Base-by-base conservation (phyloP, 352 stramenopile species). In the Elongisporangium anandrum region DNA sequence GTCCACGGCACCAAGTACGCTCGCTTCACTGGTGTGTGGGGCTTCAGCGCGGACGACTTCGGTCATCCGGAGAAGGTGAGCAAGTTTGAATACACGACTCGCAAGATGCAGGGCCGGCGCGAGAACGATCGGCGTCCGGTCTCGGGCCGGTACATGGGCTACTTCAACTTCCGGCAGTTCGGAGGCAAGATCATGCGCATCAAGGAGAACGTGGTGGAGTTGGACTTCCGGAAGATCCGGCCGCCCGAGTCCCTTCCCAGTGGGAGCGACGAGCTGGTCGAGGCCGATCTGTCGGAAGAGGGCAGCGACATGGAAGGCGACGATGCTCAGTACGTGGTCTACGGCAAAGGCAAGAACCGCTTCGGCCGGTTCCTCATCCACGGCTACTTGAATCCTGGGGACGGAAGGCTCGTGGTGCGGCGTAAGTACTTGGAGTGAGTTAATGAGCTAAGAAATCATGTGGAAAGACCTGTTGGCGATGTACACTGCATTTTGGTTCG, bases 161-260 rank as follows among this genome's bases (percentile, higher is more conserved):
- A 78, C 49, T 92, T 92, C 52, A 87, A 88, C 63, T 63, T 92
- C 55, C 69, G 79, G 7, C 81, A 92, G 64, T 87, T 85, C 50
- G 86, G 80, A 56, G 81, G 81, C 19, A 73, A 61, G 13, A 63
- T 83, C 48, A 57, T 88, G 17, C 75, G 75, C 49, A 72, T 92
- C 51, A 71, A 72, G 51, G 81, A 92, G 53, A 73, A 83, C 21
- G 66, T 83, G 65, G 66, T 92, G 53, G 73, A 92, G 47, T 67
- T 92, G 29, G 59, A 86, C 38, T 92, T 92, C 23, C 29, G 88
- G n/a, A 73, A 68, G 16, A 66, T 88, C 57, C 29, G 29, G 29
- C 29, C 29, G 9, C 29, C 63, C 65, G 1, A 52, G 60, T 17
- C 69, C 39, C 49, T 72, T 56, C 52, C 61, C 26, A 60, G 68